Percentiles rank a stretch among this genome's conserved stretches.
These are phyloP conservation scores for Hygrophoropsis aurantiaca DNA, from an alignment of 768 basidiomycete species.

Conservation along the genomic window DNA sequence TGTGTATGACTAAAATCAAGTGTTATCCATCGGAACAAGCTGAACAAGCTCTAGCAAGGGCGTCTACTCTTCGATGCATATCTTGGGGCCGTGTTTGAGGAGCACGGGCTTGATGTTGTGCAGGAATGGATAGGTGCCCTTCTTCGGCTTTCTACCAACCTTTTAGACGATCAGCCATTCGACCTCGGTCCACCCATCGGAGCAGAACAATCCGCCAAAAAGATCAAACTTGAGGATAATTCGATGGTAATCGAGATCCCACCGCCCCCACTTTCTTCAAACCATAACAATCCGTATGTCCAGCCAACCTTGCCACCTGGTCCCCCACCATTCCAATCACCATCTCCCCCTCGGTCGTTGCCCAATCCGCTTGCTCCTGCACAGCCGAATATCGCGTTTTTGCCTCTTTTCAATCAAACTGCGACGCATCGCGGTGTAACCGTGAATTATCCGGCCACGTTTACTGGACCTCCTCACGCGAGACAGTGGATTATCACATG, in stretches of 20 bases:
- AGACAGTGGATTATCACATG: conserved; percentile 68
- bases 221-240: conserved; percentile 27
- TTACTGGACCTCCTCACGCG: conserved; percentile 67
- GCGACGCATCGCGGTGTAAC: conserved; percentile 63
- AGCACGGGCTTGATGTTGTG: conserved; percentile 51
- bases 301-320: conserved; percentile 27
- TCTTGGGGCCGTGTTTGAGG: conserved; percentile 60
- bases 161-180: conserved; percentile 14
- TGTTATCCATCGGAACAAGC: conserved; percentile 8
- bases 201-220: conserved; percentile 25
- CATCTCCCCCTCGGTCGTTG: conserved; percentile 22
- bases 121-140: conserved; percentile 56
- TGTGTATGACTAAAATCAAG: conserved; percentile 27
- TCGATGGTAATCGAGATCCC: background rate
- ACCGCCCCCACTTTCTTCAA: conserved; percentile 3
- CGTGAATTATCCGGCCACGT: conserved; percentile 60
- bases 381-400: conserved; percentile 61
- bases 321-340: conserved; percentile 36
- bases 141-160: conserved; percentile 25
- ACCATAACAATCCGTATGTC: conserved; percentile 30
- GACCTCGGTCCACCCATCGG: conserved; percentile 24
- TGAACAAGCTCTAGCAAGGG: conserved; percentile 45
- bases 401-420: conserved; percentile 75
- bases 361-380: conserved; percentile 64
- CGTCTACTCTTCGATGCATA: conserved; percentile 62